These are phyloP conservation scores for Chrysosporium keratinophilum DNA, from an alignment of 2,329 filamentous ascomycete genomes.

Conservation along the genomic window DNA sequence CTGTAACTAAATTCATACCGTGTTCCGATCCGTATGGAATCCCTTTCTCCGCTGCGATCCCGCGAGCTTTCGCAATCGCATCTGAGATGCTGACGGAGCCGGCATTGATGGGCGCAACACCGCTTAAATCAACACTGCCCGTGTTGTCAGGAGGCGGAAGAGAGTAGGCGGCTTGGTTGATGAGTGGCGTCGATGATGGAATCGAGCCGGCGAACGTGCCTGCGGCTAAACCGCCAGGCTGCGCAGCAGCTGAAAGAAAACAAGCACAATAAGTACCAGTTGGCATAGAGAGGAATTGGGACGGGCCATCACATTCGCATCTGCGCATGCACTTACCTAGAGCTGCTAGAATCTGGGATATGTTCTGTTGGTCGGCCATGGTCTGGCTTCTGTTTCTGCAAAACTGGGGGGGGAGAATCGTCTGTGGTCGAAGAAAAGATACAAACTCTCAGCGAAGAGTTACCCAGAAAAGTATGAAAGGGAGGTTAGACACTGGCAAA, in stretches of 20 bases:
- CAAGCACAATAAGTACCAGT: not conserved
- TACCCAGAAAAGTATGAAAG: not conserved
- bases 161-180: conserved; percentile 35
- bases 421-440: not conserved
- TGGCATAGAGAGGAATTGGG: not conserved
- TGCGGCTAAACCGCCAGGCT: conserved; percentile 29
- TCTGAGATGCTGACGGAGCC: conserved; percentile 76
- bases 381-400: not conserved
- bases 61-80: conserved; percentile 73
- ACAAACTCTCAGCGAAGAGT: conserved; percentile 3
- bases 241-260: conserved; percentile 37
- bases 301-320: not conserved
- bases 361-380: conserved; percentile 17
- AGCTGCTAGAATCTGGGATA: conserved; percentile 16
- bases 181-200: conserved; percentile 25
- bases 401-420: not conserved
- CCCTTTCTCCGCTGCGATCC: conserved; percentile 69
- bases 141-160: conserved; percentile 41
- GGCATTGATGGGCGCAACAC: conserved; percentile 66
- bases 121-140: conserved; percentile 68
- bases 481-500: not conserved
- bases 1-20: conserved; percentile 18
- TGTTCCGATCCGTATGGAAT: conserved; percentile 41
- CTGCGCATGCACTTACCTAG: conserved; percentile 12
- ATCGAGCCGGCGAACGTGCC: conserved; percentile 27